These are phyloP conservation scores for Neocallimastix lanati DNA, from an alignment of 192 early-diverging fungal species.

Conservation along the genomic window DNA sequence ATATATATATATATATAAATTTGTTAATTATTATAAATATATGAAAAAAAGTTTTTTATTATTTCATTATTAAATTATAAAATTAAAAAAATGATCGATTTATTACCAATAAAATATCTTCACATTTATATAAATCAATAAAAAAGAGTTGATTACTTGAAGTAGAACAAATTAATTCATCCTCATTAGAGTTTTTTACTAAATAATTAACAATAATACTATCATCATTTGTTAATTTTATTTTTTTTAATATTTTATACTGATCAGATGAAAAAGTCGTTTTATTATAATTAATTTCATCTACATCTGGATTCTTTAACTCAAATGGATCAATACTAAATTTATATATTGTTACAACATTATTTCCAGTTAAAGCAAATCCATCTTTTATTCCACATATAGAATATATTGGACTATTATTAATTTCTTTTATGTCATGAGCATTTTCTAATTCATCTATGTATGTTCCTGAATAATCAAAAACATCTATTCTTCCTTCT, in stretches of 20 bases:
- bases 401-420: neutral
- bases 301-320: neutral
- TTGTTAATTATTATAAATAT: too few relatives aligned
- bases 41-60: too few relatives aligned
- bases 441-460: neutral
- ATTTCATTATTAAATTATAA: too few relatives aligned
- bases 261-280: neutral
- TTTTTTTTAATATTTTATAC: conserved; percentile 11
- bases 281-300: neutral
- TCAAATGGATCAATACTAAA: neutral
- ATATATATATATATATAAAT: too few relatives aligned
- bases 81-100: too few relatives aligned
- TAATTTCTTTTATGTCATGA: neutral
- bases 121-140: conserved; percentile 1
- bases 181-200: conserved; percentile 23
- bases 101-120: neutral
- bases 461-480: neutral
- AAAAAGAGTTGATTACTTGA: conserved; percentile 21
- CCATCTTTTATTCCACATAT: neutral
- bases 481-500: neutral
- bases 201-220: conserved; percentile 13
- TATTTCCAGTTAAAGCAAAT: neutral
- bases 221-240: conserved; percentile 15
- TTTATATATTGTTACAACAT: neutral
- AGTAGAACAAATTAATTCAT: conserved; percentile 16